Evolutionary conservation across 768 basidiomycete genomes (phyloP).

Genomic region (Tricholoma terreum): DNA sequence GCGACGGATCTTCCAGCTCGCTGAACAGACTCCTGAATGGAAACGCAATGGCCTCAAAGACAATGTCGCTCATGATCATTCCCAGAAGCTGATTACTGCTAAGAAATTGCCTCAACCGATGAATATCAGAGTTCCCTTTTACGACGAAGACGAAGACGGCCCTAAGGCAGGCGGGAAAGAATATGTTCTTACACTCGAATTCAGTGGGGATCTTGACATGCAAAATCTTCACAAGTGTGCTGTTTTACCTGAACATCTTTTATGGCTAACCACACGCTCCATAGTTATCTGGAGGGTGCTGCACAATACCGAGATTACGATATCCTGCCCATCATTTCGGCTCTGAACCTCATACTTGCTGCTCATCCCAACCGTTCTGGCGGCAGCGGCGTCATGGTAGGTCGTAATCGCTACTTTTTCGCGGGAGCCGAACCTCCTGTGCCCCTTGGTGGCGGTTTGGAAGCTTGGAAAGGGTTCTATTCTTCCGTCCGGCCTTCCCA

Average conservation of each 20-base stretch:
- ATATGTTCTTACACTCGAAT: conserved; percentile 44
- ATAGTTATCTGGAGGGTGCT: conserved; percentile 53
- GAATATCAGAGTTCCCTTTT: conserved; percentile 41
- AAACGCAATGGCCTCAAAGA: conserved; percentile 45
- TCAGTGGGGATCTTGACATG: conserved; percentile 49
- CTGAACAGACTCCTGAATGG: conserved; percentile 53
- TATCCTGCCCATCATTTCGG: conserved; percentile 55
- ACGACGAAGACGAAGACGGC: conserved; percentile 48
- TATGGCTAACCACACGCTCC: conserved; percentile 26
- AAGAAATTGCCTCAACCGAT: conserved; percentile 45
- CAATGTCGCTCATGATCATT: conserved; percentile 54
- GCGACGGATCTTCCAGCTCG: conserved; percentile 59
- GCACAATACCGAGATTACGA: conserved; percentile 55
- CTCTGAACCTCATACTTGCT: conserved; percentile 62
- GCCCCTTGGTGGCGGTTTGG: conserved; percentile 50
- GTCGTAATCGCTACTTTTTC: conserved; percentile 69
- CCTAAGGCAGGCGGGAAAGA: conserved; percentile 45
- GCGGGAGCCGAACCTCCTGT: conserved; percentile 42
- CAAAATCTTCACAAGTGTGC: conserved; percentile 41
- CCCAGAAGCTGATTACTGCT: conserved; percentile 49
- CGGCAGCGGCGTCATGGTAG: conserved; percentile 63
- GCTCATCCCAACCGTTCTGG: conserved; percentile 49
- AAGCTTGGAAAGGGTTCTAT: conserved; percentile 58
- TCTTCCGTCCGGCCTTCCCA: conserved; percentile 57
- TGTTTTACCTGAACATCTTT: conserved; percentile 28